Evolutionary conservation across 1,139 yeast species (phyloP), one percentile per base, ranked within the genome.

Genomic region (Maudiozyma humilis): DNA sequence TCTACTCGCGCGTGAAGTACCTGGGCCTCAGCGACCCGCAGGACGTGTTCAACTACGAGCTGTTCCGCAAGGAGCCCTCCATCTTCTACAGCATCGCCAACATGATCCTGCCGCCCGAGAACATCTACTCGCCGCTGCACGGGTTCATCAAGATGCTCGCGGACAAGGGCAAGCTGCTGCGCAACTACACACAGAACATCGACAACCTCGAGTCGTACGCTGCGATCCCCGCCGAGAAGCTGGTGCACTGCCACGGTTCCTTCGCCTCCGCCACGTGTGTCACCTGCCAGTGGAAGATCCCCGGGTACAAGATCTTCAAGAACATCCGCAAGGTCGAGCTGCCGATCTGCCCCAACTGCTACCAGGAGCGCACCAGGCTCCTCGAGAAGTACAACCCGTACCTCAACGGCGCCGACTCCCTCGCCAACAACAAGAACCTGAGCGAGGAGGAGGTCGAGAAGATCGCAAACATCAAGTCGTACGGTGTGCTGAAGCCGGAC

Each of bases 181-280:
- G 96, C 52, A 88, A 88, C 60, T 91, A 91, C 63, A 88, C 98
- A 1, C 98, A 91, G 60, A 91, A 91, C 59, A 91, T 91, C 47
- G 98, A 91, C 64, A 88, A 89, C 60, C 65, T 91, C 45, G 98
- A 91, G 65, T 76, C 80, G 20, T 78, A 78, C 54, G 96, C 88
- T 0, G 96, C 96, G 1, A 73, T 91, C 6, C 61, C 70, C 1
- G 65, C 71, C 1, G 86, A 82, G 0, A 82, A 78, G 56, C 63
- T 87, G 47, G 83, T 91, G 29, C 97, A 89, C 63, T 91, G 98
- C 59, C 98, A 91, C 63, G 98, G 98, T 0, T 86, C 96, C 1
- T 89, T 91, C 66, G 96, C 95, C 0, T 75, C 78, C 0, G 97
- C 96, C 1, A 77, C 89, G 2, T 91, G 97, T 62, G 74, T 82